A percentile compares a stretch with the other conserved stretches of the same genome.
Evolutionary conservation across 2,329 filamentous ascomycete species (phyloP).

Genomic region (Phialophora chinensis): DNA sequence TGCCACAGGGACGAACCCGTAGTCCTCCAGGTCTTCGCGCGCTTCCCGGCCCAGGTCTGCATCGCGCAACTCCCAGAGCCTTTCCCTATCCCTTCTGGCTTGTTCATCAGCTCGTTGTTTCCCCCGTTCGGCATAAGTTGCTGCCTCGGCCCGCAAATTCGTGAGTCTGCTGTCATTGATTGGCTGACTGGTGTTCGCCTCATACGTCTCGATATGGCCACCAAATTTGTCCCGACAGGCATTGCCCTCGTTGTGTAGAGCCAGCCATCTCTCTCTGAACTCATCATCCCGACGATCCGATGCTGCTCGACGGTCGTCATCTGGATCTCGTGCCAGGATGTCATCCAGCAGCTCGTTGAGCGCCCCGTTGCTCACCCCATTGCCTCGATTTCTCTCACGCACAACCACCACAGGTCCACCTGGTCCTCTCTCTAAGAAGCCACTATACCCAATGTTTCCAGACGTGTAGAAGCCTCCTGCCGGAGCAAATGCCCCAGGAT

Average conservation of each 20-base stretch:
- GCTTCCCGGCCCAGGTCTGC: constrained; percentile 2
- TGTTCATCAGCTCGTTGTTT: constrained; percentile 15
- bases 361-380: not conserved
- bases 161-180: constrained; percentile 8
- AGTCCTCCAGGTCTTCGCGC: constrained; percentile 7
- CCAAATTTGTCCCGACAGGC: not conserved
- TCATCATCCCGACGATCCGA: not conserved
- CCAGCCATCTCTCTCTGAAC: not conserved
- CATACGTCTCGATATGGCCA: constrained; percentile 9
- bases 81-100: constrained; percentile 4
- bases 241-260: not conserved
- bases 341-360: constrained; percentile 13
- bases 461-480: not conserved
- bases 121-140: constrained; percentile 1
- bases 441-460: constrained; percentile 3
- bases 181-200: not conserved
- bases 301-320: constrained; percentile 15
- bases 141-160: not conserved
- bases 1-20: constrained; percentile 6
- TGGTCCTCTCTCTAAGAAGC: constrained; percentile 14
- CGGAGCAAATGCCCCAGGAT: constrained; percentile 20
- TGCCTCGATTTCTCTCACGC: not conserved
- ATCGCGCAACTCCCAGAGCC: constrained; percentile 9
- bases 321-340: constrained; percentile 17
- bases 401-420: not conserved